phyloP scores from a whole-genome alignment of 2,329 filamentous ascomycete species.

The Thielaviopsis euricoi region DNA sequence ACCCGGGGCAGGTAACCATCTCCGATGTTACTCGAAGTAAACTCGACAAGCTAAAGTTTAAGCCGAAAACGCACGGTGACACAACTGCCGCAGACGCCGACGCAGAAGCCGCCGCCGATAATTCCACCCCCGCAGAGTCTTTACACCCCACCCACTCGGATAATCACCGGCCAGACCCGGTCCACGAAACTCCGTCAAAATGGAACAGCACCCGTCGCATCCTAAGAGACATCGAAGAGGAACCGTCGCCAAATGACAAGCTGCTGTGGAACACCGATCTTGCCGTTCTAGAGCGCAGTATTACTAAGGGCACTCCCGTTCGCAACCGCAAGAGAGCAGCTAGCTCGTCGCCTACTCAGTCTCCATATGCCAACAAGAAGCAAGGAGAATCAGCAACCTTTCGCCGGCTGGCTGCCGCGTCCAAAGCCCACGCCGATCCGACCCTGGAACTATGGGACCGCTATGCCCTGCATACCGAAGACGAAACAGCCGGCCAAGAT shows the following conservation, averaged over 20 bases:
- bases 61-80: conserved; percentile 19
- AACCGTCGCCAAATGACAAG: conserved; percentile 41
- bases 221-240: conserved; percentile 26
- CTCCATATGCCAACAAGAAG: conserved; percentile 26
- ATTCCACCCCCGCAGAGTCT: conserved; percentile 11
- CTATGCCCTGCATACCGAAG: conserved; percentile 38
- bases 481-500: background rate
- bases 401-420: conserved; percentile 10
- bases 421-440: conserved; percentile 47
- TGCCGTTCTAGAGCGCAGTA: conserved; percentile 24
- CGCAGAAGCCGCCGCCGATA: conserved; percentile 8
- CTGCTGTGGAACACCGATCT: conserved; percentile 43
- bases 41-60: conserved; percentile 40
- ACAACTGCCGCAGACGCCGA: conserved; percentile 8
- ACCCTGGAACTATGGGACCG: conserved; percentile 64
- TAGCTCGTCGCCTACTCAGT: conserved; percentile 58
- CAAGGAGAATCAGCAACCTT: conserved; percentile 10
- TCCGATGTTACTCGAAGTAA: conserved; percentile 45
- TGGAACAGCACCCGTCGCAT: conserved; percentile 33
- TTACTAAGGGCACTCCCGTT: conserved; percentile 33
- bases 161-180: conserved; percentile 20
- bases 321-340: conserved; percentile 47
- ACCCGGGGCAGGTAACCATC: conserved; percentile 20
- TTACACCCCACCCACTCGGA: conserved; percentile 11
- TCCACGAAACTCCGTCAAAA: conserved; percentile 37